Conservation (phyloP, 2,329 filamentous ascomycete species). For the Trichocomaceae sp. region DNA sequence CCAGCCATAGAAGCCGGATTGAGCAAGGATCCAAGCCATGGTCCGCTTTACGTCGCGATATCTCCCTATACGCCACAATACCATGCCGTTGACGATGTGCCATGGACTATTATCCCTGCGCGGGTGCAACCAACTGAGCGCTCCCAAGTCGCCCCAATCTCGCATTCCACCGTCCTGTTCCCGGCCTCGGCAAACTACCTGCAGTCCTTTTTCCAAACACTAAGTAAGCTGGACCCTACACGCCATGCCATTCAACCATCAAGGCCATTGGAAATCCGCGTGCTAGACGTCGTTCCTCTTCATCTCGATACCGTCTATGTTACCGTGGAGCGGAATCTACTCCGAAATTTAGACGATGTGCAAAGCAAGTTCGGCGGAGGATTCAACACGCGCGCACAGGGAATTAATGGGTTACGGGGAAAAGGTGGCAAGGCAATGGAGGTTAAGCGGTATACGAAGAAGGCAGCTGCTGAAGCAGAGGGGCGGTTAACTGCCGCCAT, state of each 20-base stretch:
- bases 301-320: constrained; percentile 81
- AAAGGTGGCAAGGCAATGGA: constrained; percentile 27
- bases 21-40: constrained; percentile 22
- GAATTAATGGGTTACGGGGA: constrained; percentile 35
- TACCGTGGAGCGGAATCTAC: constrained; percentile 71
- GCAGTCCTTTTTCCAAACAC: constrained; percentile 68
- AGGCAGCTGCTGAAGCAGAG: constrained; percentile 39
- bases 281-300: constrained; percentile 73
- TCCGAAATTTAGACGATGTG: constrained; percentile 72
- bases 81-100: constrained; percentile 50
- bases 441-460: constrained; percentile 29
- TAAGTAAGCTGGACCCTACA: constrained; percentile 68
- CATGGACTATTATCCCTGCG: constrained; percentile 83
- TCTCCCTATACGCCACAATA: constrained; percentile 40
- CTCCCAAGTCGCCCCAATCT: constrained; percentile 53
- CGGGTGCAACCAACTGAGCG: constrained; percentile 42
- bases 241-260: constrained; percentile 66
- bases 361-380: constrained; percentile 74
- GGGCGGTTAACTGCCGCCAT: constrained; percentile 60
- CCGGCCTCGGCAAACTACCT: constrained; percentile 64
- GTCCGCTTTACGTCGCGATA: constrained; percentile 40
- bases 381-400: constrained; percentile 36
- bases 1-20: constrained; percentile 10
- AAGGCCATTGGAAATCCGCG: constrained; percentile 72
- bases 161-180: constrained; percentile 73